These are phyloP conservation scores for Chloris gayana DNA, from an alignment of 176 grass and related monocot species.

Conservation along the genomic window DNA sequence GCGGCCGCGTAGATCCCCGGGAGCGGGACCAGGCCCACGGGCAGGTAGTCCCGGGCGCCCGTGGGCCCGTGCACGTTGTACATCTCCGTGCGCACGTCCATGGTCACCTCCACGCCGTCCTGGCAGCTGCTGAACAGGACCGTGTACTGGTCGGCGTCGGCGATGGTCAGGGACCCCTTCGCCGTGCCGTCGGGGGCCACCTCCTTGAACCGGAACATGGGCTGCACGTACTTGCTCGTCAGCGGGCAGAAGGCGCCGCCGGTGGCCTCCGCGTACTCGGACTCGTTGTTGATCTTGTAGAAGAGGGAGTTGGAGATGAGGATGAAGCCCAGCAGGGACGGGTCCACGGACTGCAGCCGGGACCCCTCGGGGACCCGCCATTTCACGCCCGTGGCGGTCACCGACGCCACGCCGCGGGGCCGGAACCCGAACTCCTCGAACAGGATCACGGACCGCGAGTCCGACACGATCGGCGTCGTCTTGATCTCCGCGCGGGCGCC, in stretches of 20 bases:
- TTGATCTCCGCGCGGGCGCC: slow-evolving; percentile 60
- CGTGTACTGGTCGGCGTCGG: slow-evolving; percentile 57
- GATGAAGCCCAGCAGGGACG: slow-evolving; percentile 61
- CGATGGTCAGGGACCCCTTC: slow-evolving; percentile 28
- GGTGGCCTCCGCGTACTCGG: slow-evolving; percentile 48
- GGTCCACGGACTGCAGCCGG: slow-evolving; percentile 29
- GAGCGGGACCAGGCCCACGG: slow-evolving; percentile 49
- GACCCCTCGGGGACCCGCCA: slow-evolving; percentile 43
- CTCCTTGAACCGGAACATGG: slow-evolving; percentile 48
- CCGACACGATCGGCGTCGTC: slow-evolving; percentile 44
- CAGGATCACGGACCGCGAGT: slow-evolving; percentile 58
- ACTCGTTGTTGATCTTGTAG: slow-evolving; percentile 64
- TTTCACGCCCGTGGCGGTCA: slow-evolving; percentile 38
- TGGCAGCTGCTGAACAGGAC: slow-evolving; percentile 67
- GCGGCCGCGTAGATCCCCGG: slow-evolving; percentile 52
- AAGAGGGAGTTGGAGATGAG: slow-evolving; percentile 57
- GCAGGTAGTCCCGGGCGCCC: slow-evolving; percentile 46
- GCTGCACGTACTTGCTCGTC: slow-evolving; percentile 50
- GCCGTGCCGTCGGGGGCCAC: slow-evolving; percentile 36
- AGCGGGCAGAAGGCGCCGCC: slow-evolving; percentile 61
- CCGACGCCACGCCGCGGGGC: slow-evolving; percentile 37
- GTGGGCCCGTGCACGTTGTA: slow-evolving; percentile 44
- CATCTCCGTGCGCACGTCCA: slow-evolving; percentile 74
- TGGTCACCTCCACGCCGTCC: slow-evolving; percentile 57
- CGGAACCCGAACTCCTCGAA: slow-evolving; percentile 78